Evolutionary conservation across 306 rosid species (phyloP).

Genomic region (Glycine latifolia): DNA sequence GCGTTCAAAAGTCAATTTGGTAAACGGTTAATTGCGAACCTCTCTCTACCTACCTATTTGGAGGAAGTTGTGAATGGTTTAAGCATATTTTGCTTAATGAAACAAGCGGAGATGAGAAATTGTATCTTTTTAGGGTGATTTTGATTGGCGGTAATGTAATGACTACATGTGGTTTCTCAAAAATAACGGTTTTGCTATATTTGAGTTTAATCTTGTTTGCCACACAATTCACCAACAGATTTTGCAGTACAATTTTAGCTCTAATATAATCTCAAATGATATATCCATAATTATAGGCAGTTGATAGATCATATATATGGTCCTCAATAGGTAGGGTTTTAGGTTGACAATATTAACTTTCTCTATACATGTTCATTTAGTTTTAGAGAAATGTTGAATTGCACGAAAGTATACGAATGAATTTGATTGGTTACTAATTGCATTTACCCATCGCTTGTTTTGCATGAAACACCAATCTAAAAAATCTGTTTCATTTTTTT

Average conservation of each 20-base stretch:
- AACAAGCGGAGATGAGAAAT: not conserved
- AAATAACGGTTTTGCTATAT: slow-evolving; percentile 2
- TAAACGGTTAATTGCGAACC: no score
- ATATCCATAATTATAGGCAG: no score
- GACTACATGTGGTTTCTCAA: not conserved
- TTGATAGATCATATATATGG: not conserved
- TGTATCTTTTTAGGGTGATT: not conserved
- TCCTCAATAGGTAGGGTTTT: not conserved
- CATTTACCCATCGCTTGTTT: no score
- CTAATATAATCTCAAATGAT: not conserved
- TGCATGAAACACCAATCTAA: no score
- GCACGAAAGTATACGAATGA: no score
- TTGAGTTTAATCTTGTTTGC: not conserved
- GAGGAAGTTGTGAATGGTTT: no score
- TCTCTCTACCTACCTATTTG: no score
- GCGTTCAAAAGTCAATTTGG: no score
- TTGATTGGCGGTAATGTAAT: no score
- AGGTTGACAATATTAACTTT: not conserved
- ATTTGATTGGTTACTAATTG: no score
- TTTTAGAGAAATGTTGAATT: no score
- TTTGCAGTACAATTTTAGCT: not conserved
- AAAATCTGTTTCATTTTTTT: no score
- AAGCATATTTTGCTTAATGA: slow-evolving; percentile 17
- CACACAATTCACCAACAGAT: not conserved
- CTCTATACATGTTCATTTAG: not conserved